Evolutionary conservation across 2,329 filamentous ascomycete genomes (phyloP), one percentile per base, ranked within the genome.

Genomic region (Dactylellina parvicollis): DNA sequence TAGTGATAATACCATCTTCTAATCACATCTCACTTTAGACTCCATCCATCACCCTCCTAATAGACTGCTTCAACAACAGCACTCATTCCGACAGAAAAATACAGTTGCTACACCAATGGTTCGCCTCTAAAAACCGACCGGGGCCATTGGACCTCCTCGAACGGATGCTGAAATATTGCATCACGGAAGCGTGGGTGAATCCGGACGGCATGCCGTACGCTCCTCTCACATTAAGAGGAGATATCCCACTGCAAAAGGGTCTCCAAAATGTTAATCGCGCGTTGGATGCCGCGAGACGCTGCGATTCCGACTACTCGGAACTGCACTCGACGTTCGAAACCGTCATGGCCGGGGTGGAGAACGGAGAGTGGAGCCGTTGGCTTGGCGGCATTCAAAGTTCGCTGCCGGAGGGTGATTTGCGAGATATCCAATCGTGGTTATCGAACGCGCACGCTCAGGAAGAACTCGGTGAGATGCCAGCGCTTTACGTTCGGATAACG

Each of bases 161-260:
- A 49, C 30, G 42, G 3, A 73, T 73, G 54, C 52, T 73, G 9
- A 66, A 55, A 50, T 42, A 60, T 22, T 61, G 54, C 40, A 73
- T 73, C 12, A 55, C 52, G 8, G 69, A 73, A 34, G 54, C 60
- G 28, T 73, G 69, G 69, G 34, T 32, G 3, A 73, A 73, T 14
- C 0, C 26, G 3, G 57, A 61, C 9, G 44, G 40, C 9, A 36
- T 65, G 14, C 69, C 69, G 1, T 73, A 66, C 14, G 34, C 69
- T 1, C 49, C 60, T 4, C 46, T 73, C 4, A 46, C 69, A 9
- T 54, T 73, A 7, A 50, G 60, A 20, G 44, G 64, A 54, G 69
- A 73, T 50, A 66, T 73, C 16, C 69, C 69, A 0, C 9, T 61
- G 9, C 38, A 66, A 34, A 28, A 28, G n/a, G 56, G 56, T 4